Conservation (phyloP, 2,329 filamentous ascomycete species). For the Fusarium sp. region DNA sequence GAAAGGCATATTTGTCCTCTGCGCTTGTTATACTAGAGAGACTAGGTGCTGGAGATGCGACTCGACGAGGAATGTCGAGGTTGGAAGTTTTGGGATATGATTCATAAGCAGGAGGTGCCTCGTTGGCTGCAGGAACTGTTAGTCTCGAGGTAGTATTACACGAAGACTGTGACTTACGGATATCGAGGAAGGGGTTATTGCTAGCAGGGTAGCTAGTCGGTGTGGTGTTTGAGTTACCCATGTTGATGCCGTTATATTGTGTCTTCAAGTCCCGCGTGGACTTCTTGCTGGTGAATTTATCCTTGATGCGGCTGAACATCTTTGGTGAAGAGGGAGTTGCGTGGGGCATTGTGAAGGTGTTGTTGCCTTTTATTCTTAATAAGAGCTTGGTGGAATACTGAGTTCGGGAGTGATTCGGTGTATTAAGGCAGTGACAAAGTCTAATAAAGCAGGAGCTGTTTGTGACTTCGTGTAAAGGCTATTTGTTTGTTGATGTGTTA, state of each 20-base stretch:
- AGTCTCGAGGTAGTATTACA: neutral
- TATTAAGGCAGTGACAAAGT: neutral
- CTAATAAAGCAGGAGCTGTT: neutral
- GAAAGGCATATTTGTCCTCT: conserved; percentile 80
- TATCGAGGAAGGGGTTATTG: conserved; percentile 12
- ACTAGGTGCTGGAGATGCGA: conserved; percentile 25
- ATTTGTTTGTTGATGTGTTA: neutral
- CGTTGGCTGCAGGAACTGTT: conserved; percentile 30
- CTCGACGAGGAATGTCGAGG: conserved; percentile 30
- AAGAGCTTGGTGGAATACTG: neutral
- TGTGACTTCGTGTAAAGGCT: neutral
- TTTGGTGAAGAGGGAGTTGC: conserved; percentile 21
- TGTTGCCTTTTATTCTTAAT: neutral
- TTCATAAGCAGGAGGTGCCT: conserved; percentile 53
- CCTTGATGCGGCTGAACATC: conserved; percentile 46
- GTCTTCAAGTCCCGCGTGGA: neutral
- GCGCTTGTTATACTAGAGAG: conserved; percentile 51
- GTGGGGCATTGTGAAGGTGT: conserved; percentile 15
- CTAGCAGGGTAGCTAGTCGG: neutral
- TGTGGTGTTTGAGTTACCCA: conserved; percentile 15
- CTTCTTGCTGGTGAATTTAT: conserved; percentile 49
- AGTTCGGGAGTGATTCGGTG: neutral
- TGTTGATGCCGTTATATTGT: neutral
- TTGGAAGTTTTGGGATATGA: neutral
- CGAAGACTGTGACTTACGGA: conserved; percentile 1